Base-by-base conservation (phyloP, 1,284 basidiomycete species). In the Fistulina hepatica region DNA sequence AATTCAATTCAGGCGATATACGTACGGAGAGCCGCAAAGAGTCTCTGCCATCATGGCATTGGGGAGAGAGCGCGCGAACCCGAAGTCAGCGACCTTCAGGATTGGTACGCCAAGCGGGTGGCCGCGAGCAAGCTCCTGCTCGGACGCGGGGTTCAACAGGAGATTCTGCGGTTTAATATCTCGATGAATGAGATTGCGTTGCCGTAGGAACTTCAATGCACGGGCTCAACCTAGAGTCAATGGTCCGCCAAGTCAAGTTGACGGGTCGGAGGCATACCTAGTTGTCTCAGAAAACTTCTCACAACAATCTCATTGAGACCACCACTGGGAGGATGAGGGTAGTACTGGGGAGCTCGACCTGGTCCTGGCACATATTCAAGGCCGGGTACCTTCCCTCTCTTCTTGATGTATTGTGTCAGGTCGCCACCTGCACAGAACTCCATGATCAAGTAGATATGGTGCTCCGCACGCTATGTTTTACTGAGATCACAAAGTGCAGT, bases 91-190 rank as follows among this genome's bases (percentile, higher is more conserved):
- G 4, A 97, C 79, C 59, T 95, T 94, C 48, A 97, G 75, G n/a
- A 95, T 76, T 0, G 92, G 92, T 1, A 95, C 84, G 11, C 93
- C 92, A 2, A 83, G 58, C 1, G 92, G 91, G 58, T 97, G 91
- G 1, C 93, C 92, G 34, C 81, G 73, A 0, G 73, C 74, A 9
- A 91, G 63, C 50, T 94, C 90, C 34, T 79, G 74, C 1, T 75
- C 68, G 0, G 82, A 72, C 0, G 93, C 77, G 0, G 92, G 89
- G 45, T 82, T 90, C 5, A 97, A 65, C 0, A 97, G 73, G 0
- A 98, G 69, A 57, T 97, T 97, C 72, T 92, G 92, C 21, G 94
- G 94, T 59, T 98, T 98, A 60, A 98, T 93, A 54, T 98, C 94
- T 34, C 95, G 72, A 57, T 98, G 94, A 28, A 98, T 92, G 40